These are phyloP conservation scores for Wickerhamiella allomyrinae DNA, from an alignment of 805 yeast species.

Conservation along the genomic window DNA sequence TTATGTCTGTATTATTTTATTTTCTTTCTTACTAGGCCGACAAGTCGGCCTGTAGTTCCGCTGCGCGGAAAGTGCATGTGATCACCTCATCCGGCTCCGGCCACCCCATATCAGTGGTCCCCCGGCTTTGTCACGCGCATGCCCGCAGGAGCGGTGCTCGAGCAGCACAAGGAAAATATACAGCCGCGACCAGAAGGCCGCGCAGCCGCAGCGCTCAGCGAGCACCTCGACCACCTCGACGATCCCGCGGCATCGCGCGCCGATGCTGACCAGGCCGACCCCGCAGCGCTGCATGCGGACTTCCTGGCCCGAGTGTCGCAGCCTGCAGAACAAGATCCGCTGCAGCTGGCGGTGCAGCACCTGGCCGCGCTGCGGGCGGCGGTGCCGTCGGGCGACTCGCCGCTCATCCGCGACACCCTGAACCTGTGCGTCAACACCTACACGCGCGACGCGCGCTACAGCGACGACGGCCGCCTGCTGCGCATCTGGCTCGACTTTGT, in stretches of 20 bases:
- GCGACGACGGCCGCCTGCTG: slow-evolving; percentile 70
- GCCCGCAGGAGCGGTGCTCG: slow-evolving; percentile 24
- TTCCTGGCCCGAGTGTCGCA: background rate
- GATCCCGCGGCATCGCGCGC: background rate
- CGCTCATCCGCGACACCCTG: background rate
- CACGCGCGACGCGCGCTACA: slow-evolving; percentile 30
- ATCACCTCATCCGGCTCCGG: no score
- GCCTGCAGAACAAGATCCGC: slow-evolving; percentile 1
- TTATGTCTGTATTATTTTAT: no score
- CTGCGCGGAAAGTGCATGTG: no score
- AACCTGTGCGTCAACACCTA: background rate
- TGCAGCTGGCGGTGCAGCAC: slow-evolving; percentile 27
- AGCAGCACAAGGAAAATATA: slow-evolving; percentile 38
- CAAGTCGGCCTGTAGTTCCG: no score
- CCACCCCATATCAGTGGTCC: no score
- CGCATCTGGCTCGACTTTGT: slow-evolving; percentile 72
- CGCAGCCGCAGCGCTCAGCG: background rate
- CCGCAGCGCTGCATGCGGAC: background rate
- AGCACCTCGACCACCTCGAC: background rate
- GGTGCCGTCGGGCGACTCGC: background rate
- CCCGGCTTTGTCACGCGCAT: background rate
- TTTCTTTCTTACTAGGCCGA: no score
- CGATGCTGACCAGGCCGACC: background rate
- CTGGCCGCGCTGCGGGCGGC: slow-evolving; percentile 1
- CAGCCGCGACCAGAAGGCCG: slow-evolving; percentile 3